Evolutionary conservation across 2,329 filamentous ascomycete genomes (phyloP), one percentile per base, ranked within the genome.

Genomic region (Ophiocordyceps camponoti-leonardi): DNA sequence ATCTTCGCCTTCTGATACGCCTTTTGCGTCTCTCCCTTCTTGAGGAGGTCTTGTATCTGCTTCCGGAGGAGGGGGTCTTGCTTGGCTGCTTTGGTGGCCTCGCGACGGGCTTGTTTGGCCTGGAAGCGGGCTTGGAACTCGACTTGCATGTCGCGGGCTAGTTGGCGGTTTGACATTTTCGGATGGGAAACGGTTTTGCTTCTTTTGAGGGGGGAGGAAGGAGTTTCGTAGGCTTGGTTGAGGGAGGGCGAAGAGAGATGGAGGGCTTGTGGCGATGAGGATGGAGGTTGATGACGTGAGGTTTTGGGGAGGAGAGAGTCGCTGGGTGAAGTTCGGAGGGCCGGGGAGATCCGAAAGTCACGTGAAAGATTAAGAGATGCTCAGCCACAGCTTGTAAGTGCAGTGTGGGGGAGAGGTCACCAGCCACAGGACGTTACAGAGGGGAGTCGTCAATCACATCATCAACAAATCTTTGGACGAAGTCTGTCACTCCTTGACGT

Each of bases 111-210:
- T 55, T 77, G 73, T 57, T 78, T 78, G 47, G 73, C 74, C 59
- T 77, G 72, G 62, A 79, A 77, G 59, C 74, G 71, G 49, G 74
- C 74, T 57, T 78, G 73, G 58, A 78, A 77, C 61, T 78, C 74
- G 61, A 73, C 69, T 56, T 78, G 72, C 70, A 73, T 77, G 60
- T 77, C 74, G 60, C 73, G 68, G 51, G 72, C 67, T 47, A 69
- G 64, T 57, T 77, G 73, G 58, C 73, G 69, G 60, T 75, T 75
- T 49, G 72, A 71, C 74, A 78, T 78, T 47, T 48, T 66, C 20
- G 45, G n/a, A n/a, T n/a, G n/a, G n/a, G n/a, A n/a, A n/a, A n/a
- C n/a, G n/a, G 3, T 45, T 20, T 46, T 31, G 18, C 4, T 18
- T 10, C 13, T 12, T 44, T 19, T 20, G 6, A 26, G 35, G 11